Conservation (phyloP, 2,329 filamentous ascomycete species). For the Trichoderma sp. region DNA sequence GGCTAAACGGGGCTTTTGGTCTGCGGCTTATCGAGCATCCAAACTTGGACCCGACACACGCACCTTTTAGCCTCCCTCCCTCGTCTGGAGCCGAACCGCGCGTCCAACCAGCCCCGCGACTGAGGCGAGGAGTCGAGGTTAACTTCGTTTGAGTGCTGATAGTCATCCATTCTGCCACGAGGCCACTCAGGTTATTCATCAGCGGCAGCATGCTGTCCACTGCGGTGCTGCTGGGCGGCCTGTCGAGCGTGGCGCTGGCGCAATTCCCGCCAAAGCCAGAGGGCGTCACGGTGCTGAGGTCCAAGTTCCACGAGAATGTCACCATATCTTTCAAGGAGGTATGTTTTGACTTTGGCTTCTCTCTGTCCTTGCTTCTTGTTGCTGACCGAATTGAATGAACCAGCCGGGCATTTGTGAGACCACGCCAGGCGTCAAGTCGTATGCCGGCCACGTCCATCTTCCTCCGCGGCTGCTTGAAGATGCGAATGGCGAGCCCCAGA, state of each 20-base stretch:
- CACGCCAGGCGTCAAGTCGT: constrained; percentile 62
- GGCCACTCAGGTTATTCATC: not conserved
- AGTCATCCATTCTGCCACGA: not conserved
- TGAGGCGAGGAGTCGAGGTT: too few species aligned
- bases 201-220: constrained; percentile 6
- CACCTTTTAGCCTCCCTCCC: not conserved
- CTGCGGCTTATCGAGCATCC: not conserved
- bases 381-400: not conserved
- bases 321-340: constrained; percentile 63
- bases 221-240: constrained; percentile 27
- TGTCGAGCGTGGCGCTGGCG: constrained; percentile 34
- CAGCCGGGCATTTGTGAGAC: constrained; percentile 62
- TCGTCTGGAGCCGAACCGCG: not conserved
- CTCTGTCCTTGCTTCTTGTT: too few species aligned
- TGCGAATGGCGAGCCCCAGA: constrained; percentile 48
- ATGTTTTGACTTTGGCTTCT: constrained; percentile 26
- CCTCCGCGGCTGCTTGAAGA: constrained; percentile 47
- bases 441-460: constrained; percentile 64
- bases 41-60: not conserved
- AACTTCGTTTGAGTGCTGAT: not conserved
- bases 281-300: constrained; percentile 53
- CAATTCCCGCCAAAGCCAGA: constrained; percentile 40
- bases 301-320: constrained; percentile 62
- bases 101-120: constrained; percentile 1
- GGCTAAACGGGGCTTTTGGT: not conserved